Conservation (phyloP, 345 rosid genomes). For the Arabis alpina region DNA sequence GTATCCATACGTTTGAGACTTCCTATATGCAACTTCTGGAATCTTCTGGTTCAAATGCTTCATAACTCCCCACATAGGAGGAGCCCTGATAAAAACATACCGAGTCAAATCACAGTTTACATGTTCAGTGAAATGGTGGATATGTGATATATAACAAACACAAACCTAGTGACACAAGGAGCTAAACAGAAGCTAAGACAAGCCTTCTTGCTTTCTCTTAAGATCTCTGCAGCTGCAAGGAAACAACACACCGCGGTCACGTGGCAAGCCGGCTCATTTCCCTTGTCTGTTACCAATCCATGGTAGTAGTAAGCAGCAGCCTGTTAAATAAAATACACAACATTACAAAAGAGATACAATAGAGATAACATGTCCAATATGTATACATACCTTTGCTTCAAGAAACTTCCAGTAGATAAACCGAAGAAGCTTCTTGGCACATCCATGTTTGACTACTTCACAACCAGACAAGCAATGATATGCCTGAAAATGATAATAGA, state of each 20-base stretch:
- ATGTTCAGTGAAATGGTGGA: background rate
- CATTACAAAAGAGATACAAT: too few relatives aligned
- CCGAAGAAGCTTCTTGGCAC: constrained; percentile 73
- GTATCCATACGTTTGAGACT: constrained; percentile 84
- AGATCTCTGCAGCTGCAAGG: constrained; percentile 81
- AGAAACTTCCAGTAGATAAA: constrained; percentile 92
- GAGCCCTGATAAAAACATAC: constrained; percentile 50
- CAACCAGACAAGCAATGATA: constrained; percentile 65
- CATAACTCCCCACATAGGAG: constrained; percentile 89
- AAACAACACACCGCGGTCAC: constrained; percentile 80
- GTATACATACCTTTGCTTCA: constrained; percentile 74
- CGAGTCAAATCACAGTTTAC: background rate
- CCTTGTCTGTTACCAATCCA: constrained; percentile 85
- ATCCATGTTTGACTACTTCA: constrained; percentile 48
- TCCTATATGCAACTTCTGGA: constrained; percentile 84
- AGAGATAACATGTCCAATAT: too few relatives aligned
- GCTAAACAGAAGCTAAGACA: constrained; percentile 80
- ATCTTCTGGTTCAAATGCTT: constrained; percentile 84
- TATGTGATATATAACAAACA: background rate
- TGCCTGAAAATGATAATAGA: constrained; percentile 52
- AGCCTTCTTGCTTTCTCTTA: constrained; percentile 85
- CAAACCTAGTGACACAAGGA: constrained; percentile 80
- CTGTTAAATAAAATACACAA: constrained; percentile 42
- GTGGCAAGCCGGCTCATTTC: constrained; percentile 71
- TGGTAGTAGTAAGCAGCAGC: constrained; percentile 95